These are phyloP conservation scores for Pholiota molesta DNA, from an alignment of 768 basidiomycete genomes.

Conservation along the genomic window DNA sequence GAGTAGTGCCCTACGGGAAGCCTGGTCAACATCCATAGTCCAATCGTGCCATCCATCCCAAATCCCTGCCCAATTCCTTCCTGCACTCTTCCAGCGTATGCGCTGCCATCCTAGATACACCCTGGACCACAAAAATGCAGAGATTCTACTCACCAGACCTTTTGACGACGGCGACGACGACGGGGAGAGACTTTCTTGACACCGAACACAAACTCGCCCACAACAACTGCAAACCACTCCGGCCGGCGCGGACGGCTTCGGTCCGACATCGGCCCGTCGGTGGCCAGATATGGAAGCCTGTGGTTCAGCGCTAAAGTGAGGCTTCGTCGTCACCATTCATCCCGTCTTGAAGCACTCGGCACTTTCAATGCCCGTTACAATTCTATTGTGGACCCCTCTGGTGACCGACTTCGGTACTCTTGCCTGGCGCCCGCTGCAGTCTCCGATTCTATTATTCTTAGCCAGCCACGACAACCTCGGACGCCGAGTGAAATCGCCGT, in stretches of 20 bases:
- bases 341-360: background rate
- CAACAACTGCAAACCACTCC: conserved; percentile 36
- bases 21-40: conserved; percentile 52
- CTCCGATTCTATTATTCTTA: conserved; percentile 2
- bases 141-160: conserved; percentile 66
- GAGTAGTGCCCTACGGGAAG: conserved; percentile 34
- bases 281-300: background rate
- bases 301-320: conserved; percentile 5
- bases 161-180: conserved; percentile 59
- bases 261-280: background rate
- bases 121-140: conserved; percentile 30
- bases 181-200: conserved; percentile 38
- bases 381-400: background rate
- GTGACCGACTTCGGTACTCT: background rate
- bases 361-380: background rate
- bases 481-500: background rate
- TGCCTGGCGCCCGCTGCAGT: background rate
- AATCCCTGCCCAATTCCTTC: conserved; percentile 31
- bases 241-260: conserved; percentile 12
- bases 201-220: conserved; percentile 29
- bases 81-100: conserved; percentile 25
- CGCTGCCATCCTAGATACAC: conserved; percentile 25
- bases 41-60: conserved; percentile 57
- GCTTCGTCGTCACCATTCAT: conserved; percentile 8
- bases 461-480: background rate